phyloP scores from a whole-genome alignment of 345 rosid species.

The Aquilaria malaccensis region DNA sequence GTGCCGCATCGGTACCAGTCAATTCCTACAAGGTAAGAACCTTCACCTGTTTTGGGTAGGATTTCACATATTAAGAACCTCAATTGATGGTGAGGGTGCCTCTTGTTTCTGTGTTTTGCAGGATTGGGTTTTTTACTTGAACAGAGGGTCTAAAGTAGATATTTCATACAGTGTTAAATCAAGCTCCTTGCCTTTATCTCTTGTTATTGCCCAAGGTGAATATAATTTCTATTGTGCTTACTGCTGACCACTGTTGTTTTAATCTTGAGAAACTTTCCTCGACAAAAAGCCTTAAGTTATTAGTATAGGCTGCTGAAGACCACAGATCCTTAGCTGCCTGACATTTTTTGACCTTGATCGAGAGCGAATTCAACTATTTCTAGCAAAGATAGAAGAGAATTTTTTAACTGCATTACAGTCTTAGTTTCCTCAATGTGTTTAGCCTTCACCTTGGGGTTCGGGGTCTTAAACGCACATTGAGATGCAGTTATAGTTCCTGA shows the following conservation, averaged over 20 bases:
- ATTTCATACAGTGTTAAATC: slow-evolving; percentile 40
- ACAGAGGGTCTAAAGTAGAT: slow-evolving; percentile 38
- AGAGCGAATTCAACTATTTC: too few relatives aligned
- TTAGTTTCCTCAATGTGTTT: too few relatives aligned
- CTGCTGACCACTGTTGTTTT: background rate
- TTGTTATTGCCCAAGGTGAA: slow-evolving; percentile 52
- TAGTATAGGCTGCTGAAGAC: too few relatives aligned
- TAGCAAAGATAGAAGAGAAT: too few relatives aligned
- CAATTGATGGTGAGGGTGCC: background rate
- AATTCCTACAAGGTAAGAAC: slow-evolving; percentile 37
- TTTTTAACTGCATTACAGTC: too few relatives aligned
- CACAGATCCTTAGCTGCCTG: too few relatives aligned
- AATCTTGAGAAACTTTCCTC: background rate
- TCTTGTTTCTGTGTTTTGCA: slow-evolving; percentile 13
- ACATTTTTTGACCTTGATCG: background rate
- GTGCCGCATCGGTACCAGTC: slow-evolving; percentile 21
- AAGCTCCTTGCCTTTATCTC: slow-evolving; percentile 31
- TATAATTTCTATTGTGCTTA: background rate
- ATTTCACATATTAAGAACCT: background rate
- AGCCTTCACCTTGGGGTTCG: too few relatives aligned
- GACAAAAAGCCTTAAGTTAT: too few relatives aligned
- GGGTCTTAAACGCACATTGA: too few relatives aligned
- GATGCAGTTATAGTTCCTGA: too few relatives aligned
- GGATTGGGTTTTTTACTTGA: slow-evolving; percentile 54
- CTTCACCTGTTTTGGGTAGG: background rate